A percentile compares a stretch with the other conserved stretches of the same genome.
These are phyloP conservation scores for Telopea speciosissima DNA, from an alignment of 177 flowering plant species.

Conservation along the genomic window DNA sequence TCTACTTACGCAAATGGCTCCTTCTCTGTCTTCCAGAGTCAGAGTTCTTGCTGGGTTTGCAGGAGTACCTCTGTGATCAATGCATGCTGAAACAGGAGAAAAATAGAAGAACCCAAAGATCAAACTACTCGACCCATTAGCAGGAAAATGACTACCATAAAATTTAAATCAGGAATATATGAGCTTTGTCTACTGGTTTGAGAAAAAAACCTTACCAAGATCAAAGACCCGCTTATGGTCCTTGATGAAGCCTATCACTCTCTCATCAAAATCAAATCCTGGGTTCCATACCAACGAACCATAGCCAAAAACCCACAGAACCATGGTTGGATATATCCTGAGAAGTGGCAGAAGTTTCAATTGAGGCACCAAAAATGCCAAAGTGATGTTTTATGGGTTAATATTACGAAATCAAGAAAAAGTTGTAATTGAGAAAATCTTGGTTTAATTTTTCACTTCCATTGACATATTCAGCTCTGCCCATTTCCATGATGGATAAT, in stretches of 20 bases:
- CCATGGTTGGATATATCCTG: conserved; percentile 52
- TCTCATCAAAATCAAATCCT: conserved; percentile 88
- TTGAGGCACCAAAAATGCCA: neutral
- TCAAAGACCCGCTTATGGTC: conserved; percentile 84
- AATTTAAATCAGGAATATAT: neutral
- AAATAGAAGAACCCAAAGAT: neutral
- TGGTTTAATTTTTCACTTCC: neutral
- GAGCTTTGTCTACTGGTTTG: neutral
- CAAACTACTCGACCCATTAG: neutral
- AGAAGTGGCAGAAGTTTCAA: conserved; percentile 3
- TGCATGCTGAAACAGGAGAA: conserved; percentile 60
- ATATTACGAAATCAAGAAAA: too few relatives aligned
- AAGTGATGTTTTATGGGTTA: neutral
- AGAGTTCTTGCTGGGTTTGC: conserved; percentile 95
- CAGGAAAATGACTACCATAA: neutral
- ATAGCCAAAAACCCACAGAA: conserved; percentile 94
- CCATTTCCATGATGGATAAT: neutral
- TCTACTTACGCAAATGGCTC: conserved; percentile 79
- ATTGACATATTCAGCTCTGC: neutral
- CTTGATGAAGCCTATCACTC: conserved; percentile 77
- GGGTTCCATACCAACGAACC: conserved; percentile 97
- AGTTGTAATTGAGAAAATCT: neutral
- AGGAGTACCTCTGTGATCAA: conserved; percentile 97
- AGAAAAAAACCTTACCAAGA: conserved; percentile 54
- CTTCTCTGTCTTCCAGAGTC: conserved; percentile 65